These are phyloP conservation scores for Cerioporus squamosus DNA, from an alignment of 1,284 basidiomycete species.

Conservation along the genomic window DNA sequence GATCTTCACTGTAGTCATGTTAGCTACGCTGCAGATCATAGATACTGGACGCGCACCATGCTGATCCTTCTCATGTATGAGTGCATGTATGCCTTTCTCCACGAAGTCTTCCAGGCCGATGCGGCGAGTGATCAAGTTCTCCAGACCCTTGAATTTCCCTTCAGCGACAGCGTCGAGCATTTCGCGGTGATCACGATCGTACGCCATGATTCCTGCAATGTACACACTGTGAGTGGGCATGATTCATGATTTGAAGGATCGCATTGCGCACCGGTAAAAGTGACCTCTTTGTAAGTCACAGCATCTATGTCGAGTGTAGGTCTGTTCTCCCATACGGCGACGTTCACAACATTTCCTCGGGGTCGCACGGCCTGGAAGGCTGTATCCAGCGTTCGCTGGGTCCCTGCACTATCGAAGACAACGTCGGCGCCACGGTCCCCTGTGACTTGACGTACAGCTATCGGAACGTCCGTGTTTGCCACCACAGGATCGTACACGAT, in stretches of 20 bases:
- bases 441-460: constrained; percentile 26
- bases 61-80: constrained; percentile 37
- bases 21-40: not conserved
- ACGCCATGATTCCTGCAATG: constrained; percentile 19
- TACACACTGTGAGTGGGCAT: no score
- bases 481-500: constrained; percentile 29
- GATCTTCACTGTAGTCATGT: not conserved
- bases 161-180: constrained; percentile 33
- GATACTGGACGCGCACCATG: constrained; percentile 24
- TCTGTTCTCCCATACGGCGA: constrained; percentile 34
- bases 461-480: constrained; percentile 21
- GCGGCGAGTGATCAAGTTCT: constrained; percentile 34
- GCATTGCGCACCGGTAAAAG: constrained; percentile 24
- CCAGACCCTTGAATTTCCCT: constrained; percentile 31
- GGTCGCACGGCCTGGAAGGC: constrained; percentile 32
- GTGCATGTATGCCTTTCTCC: constrained; percentile 35
- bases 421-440: constrained; percentile 34
- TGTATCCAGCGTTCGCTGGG: constrained; percentile 30
- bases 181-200: constrained; percentile 31
- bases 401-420: constrained; percentile 39
- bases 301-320: constrained; percentile 32
- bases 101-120: constrained; percentile 37
- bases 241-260: no score
- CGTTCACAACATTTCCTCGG: constrained; percentile 34
- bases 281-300: constrained; percentile 34